A percentile compares a stretch with the other conserved stretches of the same genome.
Evolutionary conservation across 2,329 filamentous ascomycete species (phyloP).

Genomic region (Claviceps africana): DNA sequence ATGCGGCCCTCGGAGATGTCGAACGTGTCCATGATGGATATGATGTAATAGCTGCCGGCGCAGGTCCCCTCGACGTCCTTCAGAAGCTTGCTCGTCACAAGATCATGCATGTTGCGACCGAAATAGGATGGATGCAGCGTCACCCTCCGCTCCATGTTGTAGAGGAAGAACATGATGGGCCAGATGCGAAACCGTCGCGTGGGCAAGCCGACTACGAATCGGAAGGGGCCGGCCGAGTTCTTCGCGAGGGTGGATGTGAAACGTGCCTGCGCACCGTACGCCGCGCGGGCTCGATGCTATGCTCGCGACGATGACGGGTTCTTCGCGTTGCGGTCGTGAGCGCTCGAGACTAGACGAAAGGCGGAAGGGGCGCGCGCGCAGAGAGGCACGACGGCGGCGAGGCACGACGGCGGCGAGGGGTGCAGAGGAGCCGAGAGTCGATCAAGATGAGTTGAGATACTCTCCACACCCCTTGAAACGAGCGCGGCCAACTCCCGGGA

Average conservation of each 20-base stretch:
- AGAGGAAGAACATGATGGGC: constrained; percentile 84
- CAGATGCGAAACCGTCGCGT: neutral
- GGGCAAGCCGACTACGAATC: neutral
- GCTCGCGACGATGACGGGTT: neutral
- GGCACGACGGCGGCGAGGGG: constrained; percentile 4
- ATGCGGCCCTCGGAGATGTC: constrained; percentile 90
- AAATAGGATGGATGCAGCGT: constrained; percentile 96
- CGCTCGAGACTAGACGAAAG: neutral
- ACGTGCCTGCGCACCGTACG: neutral
- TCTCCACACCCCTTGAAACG: constrained; percentile 8
- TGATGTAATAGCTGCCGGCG: constrained; percentile 92
- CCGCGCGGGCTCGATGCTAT: neutral
- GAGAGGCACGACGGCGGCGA: neutral
- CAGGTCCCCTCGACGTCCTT: constrained; percentile 92
- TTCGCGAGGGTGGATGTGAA: neutral
- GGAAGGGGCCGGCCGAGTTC: neutral
- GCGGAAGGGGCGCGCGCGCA: neutral
- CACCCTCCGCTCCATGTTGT: constrained; percentile 89
- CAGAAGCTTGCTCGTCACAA: constrained; percentile 78
- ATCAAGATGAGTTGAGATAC: constrained; percentile 2
- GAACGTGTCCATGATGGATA: constrained; percentile 93
- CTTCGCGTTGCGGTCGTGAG: neutral
- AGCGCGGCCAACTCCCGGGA: constrained; percentile 9
- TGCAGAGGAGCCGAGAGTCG: constrained; percentile 6
- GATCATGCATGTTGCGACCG: constrained; percentile 80